Base-by-base conservation (phyloP, 2,329 filamentous ascomycete species). In the Chrysoporthe puriensis region DNA sequence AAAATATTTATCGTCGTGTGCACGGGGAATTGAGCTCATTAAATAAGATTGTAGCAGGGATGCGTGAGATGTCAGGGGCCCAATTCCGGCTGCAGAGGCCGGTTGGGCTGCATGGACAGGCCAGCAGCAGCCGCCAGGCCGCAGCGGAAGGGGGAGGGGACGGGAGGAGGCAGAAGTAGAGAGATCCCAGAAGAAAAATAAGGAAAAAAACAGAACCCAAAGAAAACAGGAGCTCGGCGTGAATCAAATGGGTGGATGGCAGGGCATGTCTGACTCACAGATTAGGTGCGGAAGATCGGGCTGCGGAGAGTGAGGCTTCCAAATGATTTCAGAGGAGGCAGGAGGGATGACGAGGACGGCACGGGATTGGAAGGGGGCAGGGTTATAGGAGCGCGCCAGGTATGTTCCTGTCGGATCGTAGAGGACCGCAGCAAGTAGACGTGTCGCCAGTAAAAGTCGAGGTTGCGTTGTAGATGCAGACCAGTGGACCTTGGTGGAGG, bases 251-350 rank as follows among this genome's bases (percentile, higher is more conserved):
- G 56, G 66, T 67, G 67, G 69, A 62, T 64, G 60, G 21, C 32
- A 68, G 42, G 26, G 62, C 60, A 66, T 63, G 26, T 66, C 70
- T 76, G 75, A 76, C 75, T 76, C 74, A 76, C 74, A 73, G 64
- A 70, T 69, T 67, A 40, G 64, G 65, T 48, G 61, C 57, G 61
- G 54, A 16, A 62, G 43, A 34, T 42, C 36, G 60, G 63, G 58
- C 54, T 70, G 69, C 69, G 71, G 70, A 50, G 61, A 64, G 69
- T 66, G 66, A 66, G 60, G 69, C 66, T 66, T 66, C 50, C 14
- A 48, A 42, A 42, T 60, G 57, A n/a, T 61, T 66, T 57, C 56
- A 58, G 54, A 64, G 52, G 60, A 60, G 46, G 62, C 65, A 54
- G 69, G 67, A 67, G 67, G 69, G 66, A 70, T 62, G 62, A 50